Evolutionary conservation across 305 asterid species (phyloP), one percentile per base, ranked within the genome.

Genomic region (Striga hermonthica): DNA sequence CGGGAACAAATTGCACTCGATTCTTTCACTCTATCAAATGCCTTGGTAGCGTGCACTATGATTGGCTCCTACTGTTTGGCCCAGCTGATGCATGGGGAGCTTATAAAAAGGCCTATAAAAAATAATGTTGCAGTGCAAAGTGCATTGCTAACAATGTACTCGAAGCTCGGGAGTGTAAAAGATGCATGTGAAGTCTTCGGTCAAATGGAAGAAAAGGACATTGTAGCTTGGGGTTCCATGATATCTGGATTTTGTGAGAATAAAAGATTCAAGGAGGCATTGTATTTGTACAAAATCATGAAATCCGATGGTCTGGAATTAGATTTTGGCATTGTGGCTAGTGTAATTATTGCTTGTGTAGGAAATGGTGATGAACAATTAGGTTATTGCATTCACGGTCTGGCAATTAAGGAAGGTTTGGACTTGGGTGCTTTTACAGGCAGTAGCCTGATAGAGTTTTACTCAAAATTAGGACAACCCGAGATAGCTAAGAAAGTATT

Each of bases 221-320:
- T 82, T 43, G 82, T 92, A 53, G 90, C 95, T 45, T 92, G 97
- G 97, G 95, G 97, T 6, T 84, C 93, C 45, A 83, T 89, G 74
- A 78, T 92, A 62, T 84, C 87, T 5, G 91, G 86, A 54, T 79
- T 61, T 69, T 66, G 69, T 64, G 91, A 87, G 59, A 77, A 83
- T 74, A 68, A 50, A 80, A 76, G 72, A 67, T 80, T 79, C 44
- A 50, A 68, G 40, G 80, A 84, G 65, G 95, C 83, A 10, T 55
- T 87, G 14, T 61, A 66, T 71, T 79, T 85, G 53, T 92, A 52
- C 69, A 81, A 76, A 69, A 63, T 65, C 65, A 86, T 87, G 95
- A 79, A 71, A 43, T 67, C 31, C 9, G 78, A 74, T 59, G 85
- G 82, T 15, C 60, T 80, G 77, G 81, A 84, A 67, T 80, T 79